Evolutionary conservation across 2,329 filamentous ascomycete genomes (phyloP).

Genomic region (Blastomyces parvus): DNA sequence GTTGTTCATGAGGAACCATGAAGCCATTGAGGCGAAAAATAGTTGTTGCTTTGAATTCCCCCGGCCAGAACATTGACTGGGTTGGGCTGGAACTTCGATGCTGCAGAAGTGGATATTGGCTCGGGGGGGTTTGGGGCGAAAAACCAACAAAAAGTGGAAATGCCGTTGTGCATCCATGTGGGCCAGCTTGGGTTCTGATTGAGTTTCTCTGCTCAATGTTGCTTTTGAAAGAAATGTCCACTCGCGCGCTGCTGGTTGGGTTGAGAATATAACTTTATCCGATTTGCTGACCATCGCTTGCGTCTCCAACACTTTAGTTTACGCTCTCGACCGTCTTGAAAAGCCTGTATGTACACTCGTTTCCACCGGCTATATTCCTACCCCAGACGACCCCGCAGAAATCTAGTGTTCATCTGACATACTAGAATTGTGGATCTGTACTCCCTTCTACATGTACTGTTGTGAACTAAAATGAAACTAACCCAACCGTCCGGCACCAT

Average conservation of each 20-base stretch:
- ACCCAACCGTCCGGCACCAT: neutral
- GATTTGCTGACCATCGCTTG: neutral
- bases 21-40: neutral
- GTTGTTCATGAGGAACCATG: neutral
- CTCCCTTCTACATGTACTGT: too few relatives aligned
- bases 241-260: neutral
- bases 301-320: slow-evolving; percentile 16
- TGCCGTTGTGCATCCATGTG: neutral
- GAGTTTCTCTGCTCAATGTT: neutral
- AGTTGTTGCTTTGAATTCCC: neutral
- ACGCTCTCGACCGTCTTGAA: slow-evolving; percentile 27
- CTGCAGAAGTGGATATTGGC: neutral
- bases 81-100: neutral
- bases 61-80: neutral
- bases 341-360: slow-evolving; percentile 14
- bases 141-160: neutral
- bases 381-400: neutral
- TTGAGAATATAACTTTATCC: neutral
- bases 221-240: too few relatives aligned
- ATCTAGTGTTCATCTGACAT: neutral
- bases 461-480: too few relatives aligned
- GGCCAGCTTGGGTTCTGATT: neutral
- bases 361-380: neutral
- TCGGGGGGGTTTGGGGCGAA: neutral
- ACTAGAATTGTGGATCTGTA: neutral